Percentiles rank a stretch among this genome's conserved stretches.
phyloP scores from a whole-genome alignment of 805 yeast genomes.

The Lipomyces lipofer region DNA sequence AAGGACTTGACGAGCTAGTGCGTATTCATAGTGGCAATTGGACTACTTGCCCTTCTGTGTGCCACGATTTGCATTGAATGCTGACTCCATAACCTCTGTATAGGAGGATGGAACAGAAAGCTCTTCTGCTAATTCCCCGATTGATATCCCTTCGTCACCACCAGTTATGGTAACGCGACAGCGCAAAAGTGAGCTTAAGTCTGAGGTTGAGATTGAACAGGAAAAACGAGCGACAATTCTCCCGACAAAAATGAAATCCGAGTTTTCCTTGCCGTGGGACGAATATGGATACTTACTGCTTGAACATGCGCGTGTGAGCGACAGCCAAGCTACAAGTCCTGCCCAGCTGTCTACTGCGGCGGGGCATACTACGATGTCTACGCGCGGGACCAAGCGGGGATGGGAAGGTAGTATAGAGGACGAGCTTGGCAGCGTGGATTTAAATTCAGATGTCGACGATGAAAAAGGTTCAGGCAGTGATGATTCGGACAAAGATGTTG shows the following conservation, averaged over 20 bases:
- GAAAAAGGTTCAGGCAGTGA: constrained; percentile 21
- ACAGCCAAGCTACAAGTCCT: constrained; percentile 30
- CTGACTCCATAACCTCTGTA: background rate
- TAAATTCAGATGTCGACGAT: constrained; percentile 13
- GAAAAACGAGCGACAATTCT: constrained; percentile 6
- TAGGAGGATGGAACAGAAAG: constrained; percentile 31
- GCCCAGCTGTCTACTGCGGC: constrained; percentile 26
- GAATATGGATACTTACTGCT: constrained; percentile 48
- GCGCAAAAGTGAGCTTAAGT: background rate
- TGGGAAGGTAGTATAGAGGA: constrained; percentile 20
- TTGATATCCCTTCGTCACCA: constrained; percentile 4
- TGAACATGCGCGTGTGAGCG: constrained; percentile 40
- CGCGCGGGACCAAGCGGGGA: constrained; percentile 14
- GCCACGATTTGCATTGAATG: background rate
- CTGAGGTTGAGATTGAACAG: constrained; percentile 26
- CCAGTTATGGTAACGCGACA: background rate
- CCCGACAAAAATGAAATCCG: constrained; percentile 29
- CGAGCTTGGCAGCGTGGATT: constrained; percentile 4
- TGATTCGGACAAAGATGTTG: constrained; percentile 23
- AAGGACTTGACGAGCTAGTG: constrained; percentile 57
- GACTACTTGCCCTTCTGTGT: too few species aligned
- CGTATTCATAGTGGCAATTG: too few species aligned
- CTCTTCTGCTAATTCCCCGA: constrained; percentile 12
- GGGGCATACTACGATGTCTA: constrained; percentile 1
- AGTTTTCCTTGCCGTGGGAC: constrained; percentile 48